Evolutionary conservation across 1,139 yeast genomes (phyloP), one percentile per base, ranked within the genome.

Genomic region (Debaryomyces fabryi): DNA sequence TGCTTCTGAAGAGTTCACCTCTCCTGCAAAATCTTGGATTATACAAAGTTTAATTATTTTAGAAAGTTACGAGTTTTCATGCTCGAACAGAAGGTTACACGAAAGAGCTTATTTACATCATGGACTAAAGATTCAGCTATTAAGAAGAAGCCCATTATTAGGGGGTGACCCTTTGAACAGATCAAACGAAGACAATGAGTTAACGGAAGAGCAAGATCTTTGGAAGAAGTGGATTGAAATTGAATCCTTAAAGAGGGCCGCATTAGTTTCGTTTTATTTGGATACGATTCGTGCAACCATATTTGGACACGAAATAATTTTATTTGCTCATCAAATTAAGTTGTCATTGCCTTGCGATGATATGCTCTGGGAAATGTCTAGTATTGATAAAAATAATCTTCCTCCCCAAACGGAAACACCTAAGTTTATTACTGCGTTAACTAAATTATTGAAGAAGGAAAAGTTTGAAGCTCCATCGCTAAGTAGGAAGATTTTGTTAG

Each of bases 21-120:
- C 67, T 6, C 79, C 81, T 1, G 78, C 83, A 2, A 70, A 74
- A 48, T 68, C 81, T 2, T 83, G 86, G 82, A 76, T 83, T 5
- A 68, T 84, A 42, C 89, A 84, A 57, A 72, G 83, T 38, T 66
- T 84, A 45, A 60, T 82, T 42, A 58, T 84, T 42, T 62, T 84
- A 25, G 88, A 84, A 57, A 71, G 76, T 51, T 81, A 76, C 58
- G 91, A 86, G 57, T 74, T 81, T 51, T 42, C 47, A 2, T 39
- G 50, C 25, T 62, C 81, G 43, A 65, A 72, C 52, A 64, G 85
- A 45, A 64, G 65, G 29, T 63, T 82, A 49, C 89, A 85, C 58
- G 89, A 85, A 58, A 63, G 91, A 39, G 85, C 86, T 0, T 83
- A 80, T 56, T 68, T 85, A 8, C 88, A 85, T 56, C 88, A 83